Evolutionary conservation across 192 early-diverging fungal species (phyloP), one percentile per base, ranked within the genome.

Genomic region (Cladochytrium replicatum): DNA sequence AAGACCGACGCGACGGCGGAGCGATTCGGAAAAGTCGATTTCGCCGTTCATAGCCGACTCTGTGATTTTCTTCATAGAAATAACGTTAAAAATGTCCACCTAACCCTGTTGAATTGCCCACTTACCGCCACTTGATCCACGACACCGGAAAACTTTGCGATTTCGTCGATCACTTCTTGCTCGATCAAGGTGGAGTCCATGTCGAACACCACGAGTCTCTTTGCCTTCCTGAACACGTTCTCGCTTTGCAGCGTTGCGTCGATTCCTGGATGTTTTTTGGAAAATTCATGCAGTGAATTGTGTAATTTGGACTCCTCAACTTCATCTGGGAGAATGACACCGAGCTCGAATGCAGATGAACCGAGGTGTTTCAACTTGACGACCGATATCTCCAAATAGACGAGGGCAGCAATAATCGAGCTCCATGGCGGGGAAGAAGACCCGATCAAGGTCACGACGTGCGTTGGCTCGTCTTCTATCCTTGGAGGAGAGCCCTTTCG

Each of bases 131-230:
- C 91, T 57, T 93, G 61, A 15, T 86, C 78, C 28, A 93, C 88
- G 32, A 99, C 89, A 38, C 93, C 93, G 8, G 89, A 82, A 53
- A 86, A 69, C 24, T 83, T 69, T 2, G 92, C 95, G 70, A 99
- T 90, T 72, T 99, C 95, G 63, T 99, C 95, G 75, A 99, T 99
- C 23, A 97, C 93, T 50, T 99, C 95, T 64, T 99, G 95, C 65
- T 88, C 85, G 56, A 99, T 99, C 27, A 99, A 60, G 3, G 95
- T 99, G 2, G 91, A 94, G 63, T 99, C 95, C 95, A 99, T 99
- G 67, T 99, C 95, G 68, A 99, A 99, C 22, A 99, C 89, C 3
- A 92, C 91, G 45, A 99, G 74, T 32, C 95, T 78, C 66, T 95
- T 94, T 51, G 93, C 75, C 32, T 77, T 71, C 27, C 93, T 67